phyloP scores from a whole-genome alignment of 2,329 filamentous ascomycete genomes.

The Curvularia sp. region DNA sequence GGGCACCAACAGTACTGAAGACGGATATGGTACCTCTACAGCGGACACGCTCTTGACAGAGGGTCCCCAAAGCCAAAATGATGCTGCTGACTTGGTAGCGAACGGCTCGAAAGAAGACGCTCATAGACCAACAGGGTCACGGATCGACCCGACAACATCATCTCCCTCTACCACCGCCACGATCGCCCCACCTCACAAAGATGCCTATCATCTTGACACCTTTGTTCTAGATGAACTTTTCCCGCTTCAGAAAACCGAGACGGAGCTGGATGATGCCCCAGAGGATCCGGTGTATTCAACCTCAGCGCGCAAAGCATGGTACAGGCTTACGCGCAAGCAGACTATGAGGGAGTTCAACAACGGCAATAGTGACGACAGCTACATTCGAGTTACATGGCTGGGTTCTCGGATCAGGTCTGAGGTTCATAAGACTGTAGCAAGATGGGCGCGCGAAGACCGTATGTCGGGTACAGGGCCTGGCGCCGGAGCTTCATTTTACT shows the following conservation, averaged over 20 bases:
- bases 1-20: conserved; percentile 11
- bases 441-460: conserved; percentile 51
- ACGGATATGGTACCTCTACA: conserved; percentile 12
- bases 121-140: not conserved
- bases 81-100: not conserved
- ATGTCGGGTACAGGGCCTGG: conserved; percentile 47
- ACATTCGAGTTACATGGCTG: conserved; percentile 50
- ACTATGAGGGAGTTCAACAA: conserved; percentile 50
- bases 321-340: conserved; percentile 49
- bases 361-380: conserved; percentile 45
- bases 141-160: not conserved
- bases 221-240: conserved; percentile 41
- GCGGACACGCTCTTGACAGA: conserved; percentile 13
- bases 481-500: conserved; percentile 48
- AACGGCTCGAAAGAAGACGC: not conserved
- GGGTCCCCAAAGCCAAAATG: not conserved
- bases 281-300: conserved; percentile 46
- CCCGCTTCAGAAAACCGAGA: conserved; percentile 14
- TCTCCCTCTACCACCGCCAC: not conserved
- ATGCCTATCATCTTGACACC: conserved; percentile 22
- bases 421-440: conserved; percentile 45
- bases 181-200: not conserved
- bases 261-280: conserved; percentile 27
- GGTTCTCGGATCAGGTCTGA: conserved; percentile 44
- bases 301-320: conserved; percentile 51